Conservation (phyloP, 306 rosid genomes). For the Cicer chorassanicum region DNA sequence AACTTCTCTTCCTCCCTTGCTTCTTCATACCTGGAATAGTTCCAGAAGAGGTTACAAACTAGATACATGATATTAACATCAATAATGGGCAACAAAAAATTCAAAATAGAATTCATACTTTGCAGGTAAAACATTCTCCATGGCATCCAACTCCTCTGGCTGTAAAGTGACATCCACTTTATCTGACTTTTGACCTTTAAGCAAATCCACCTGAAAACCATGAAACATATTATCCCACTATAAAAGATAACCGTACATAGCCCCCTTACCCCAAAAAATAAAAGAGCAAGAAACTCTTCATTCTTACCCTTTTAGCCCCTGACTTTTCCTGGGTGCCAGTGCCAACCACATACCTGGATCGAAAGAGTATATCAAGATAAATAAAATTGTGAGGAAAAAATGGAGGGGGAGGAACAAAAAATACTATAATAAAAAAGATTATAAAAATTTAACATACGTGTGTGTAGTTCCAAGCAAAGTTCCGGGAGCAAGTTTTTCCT, state of each 20-base stretch:
- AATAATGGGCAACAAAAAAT: background rate
- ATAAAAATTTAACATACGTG: conserved; percentile 64
- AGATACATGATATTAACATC: conserved; percentile 5
- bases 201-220: conserved; percentile 82
- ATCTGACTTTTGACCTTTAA: conserved; percentile 86
- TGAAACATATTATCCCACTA: conserved; percentile 6
- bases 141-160: conserved; percentile 88
- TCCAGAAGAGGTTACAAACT: conserved; percentile 33
- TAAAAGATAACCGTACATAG: background rate
- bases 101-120: conserved; percentile 53
- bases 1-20: conserved; percentile 94
- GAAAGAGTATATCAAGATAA: conserved; percentile 28
- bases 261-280: background rate
- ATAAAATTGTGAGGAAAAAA: background rate
- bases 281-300: background rate
- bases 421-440: background rate
- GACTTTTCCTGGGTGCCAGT: conserved; percentile 88
- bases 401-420: background rate
- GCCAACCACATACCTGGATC: conserved; percentile 73
- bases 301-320: conserved; percentile 83
- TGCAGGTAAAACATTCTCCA: conserved; percentile 84
- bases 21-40: conserved; percentile 74
- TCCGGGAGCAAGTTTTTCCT: conserved; percentile 90
- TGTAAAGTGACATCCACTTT: conserved; percentile 86
- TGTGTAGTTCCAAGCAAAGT: conserved; percentile 96